Percentiles rank a stretch among this genome's conserved stretches.
These are phyloP conservation scores for Leccinum olivaceopallidum DNA, from an alignment of 768 basidiomycete species.

Conservation along the genomic window DNA sequence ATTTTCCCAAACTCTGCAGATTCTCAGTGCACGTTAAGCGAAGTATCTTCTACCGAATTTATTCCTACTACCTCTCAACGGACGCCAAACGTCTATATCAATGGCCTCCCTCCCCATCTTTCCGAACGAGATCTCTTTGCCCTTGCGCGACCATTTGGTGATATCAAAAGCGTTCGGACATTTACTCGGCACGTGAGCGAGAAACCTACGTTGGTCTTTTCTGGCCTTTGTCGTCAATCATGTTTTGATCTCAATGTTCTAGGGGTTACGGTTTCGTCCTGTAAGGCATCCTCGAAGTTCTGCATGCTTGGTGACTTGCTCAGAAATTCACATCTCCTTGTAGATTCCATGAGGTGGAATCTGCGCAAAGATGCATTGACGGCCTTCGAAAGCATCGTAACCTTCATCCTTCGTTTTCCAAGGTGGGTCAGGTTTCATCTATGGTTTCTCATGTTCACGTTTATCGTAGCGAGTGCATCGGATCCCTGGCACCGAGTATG, in stretches of 20 bases:
- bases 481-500: conserved; percentile 74
- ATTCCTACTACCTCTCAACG: conserved; percentile 18
- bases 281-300: conserved; percentile 43
- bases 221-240: conserved; percentile 2
- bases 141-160: conserved; percentile 71
- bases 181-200: conserved; percentile 84
- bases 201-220: conserved; percentile 47
- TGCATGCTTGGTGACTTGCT: conserved; percentile 3
- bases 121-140: conserved; percentile 78
- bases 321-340: background rate
- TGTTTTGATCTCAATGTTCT: conserved; percentile 16
- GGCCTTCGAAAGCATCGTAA: conserved; percentile 70
- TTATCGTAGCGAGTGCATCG: conserved; percentile 64
- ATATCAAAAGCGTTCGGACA: conserved; percentile 74
- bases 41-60: conserved; percentile 17
- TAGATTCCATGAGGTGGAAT: conserved; percentile 67
- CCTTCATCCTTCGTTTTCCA: conserved; percentile 85
- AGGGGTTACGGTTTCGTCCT: conserved; percentile 81
- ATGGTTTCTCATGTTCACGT: background rate
- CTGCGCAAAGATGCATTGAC: conserved; percentile 74
- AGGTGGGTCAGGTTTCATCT: conserved; percentile 44
- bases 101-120: conserved; percentile 81
- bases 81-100: conserved; percentile 86
- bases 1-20: conserved; percentile 14
- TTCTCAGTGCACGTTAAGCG: conserved; percentile 12